Conservation (phyloP, 371 early-diverging fungal genomes). For the Mortierella sp. region DNA sequence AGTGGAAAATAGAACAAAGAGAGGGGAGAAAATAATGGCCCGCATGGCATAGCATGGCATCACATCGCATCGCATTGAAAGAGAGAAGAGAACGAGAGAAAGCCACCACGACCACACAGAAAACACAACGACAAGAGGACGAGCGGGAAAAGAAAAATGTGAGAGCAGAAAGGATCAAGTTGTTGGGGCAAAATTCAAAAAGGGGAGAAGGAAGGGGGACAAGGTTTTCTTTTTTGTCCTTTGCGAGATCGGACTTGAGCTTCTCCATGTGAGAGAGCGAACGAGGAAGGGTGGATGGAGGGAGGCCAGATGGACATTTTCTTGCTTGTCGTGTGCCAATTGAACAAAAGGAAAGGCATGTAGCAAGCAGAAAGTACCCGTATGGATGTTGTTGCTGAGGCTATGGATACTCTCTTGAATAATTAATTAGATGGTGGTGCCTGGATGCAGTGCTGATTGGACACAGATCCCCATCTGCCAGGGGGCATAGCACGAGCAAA, state of each 20-base stretch:
- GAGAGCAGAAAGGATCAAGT: conserved; percentile 9
- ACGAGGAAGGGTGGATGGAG: background rate
- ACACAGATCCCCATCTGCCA: too few species aligned
- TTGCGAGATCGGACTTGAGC: conserved; percentile 4
- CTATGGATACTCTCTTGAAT: background rate
- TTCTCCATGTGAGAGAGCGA: conserved; percentile 17
- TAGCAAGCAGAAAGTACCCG: background rate
- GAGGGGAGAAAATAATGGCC: background rate
- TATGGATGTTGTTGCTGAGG: background rate
- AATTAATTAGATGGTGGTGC: too few species aligned
- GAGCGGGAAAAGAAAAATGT: conserved; percentile 4
- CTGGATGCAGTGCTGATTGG: too few species aligned
- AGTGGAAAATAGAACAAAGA: conserved; percentile 3
- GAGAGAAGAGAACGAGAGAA: background rate
- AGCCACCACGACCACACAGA: background rate
- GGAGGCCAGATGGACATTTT: background rate
- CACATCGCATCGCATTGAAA: background rate
- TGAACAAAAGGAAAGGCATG: background rate
- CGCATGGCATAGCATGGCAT: conserved; percentile 12
- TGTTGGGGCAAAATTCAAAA: conserved; percentile 12
- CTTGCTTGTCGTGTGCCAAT: background rate
- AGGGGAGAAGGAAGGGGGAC: too few species aligned
- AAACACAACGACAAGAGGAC: background rate
- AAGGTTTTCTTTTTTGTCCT: background rate
- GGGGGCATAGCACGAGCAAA: background rate